A percentile compares a stretch with the other conserved stretches of the same genome.
These are phyloP conservation scores for Fusarium hostae DNA, from an alignment of 2,329 filamentous ascomycete species.

Conservation along the genomic window DNA sequence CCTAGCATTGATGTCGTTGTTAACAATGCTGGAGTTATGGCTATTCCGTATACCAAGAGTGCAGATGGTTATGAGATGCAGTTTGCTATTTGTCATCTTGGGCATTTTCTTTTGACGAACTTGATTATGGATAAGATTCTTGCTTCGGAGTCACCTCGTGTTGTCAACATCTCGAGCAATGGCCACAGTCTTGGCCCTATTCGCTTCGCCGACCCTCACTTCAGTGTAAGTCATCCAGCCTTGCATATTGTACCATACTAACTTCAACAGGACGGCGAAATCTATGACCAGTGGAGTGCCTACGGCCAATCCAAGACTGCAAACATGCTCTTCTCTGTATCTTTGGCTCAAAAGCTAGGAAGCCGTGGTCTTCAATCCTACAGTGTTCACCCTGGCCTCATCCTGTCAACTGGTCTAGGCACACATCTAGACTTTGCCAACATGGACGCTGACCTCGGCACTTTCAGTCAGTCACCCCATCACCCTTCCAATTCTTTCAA, in stretches of 20 bases:
- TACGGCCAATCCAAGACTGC: slow-evolving; percentile 56
- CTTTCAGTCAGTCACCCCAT: slow-evolving; percentile 17
- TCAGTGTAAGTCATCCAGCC: slow-evolving; percentile 39
- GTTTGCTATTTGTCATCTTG: slow-evolving; percentile 58
- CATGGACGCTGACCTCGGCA: slow-evolving; percentile 26
- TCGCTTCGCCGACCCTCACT: slow-evolving; percentile 50
- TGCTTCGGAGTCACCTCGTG: slow-evolving; percentile 46
- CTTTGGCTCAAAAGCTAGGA: slow-evolving; percentile 48
- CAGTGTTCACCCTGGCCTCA: slow-evolving; percentile 51
- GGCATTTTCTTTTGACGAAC: slow-evolving; percentile 59
- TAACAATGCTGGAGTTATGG: slow-evolving; percentile 59
- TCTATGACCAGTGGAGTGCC: slow-evolving; percentile 47
- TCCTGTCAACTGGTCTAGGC: slow-evolving; percentile 36
- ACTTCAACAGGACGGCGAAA: slow-evolving; percentile 46
- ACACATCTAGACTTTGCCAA: slow-evolving; percentile 37
- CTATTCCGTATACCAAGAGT: slow-evolving; percentile 43
- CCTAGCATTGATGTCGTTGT: slow-evolving; percentile 54
- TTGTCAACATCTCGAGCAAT: slow-evolving; percentile 56
- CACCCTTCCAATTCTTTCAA: accelerated
- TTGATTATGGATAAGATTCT: slow-evolving; percentile 57
- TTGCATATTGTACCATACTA: neutral
- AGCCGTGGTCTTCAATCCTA: slow-evolving; percentile 46
- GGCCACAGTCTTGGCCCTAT: slow-evolving; percentile 46
- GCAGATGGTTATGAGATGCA: slow-evolving; percentile 56
- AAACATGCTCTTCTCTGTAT: slow-evolving; percentile 49